Evolutionary conservation across 768 basidiomycete species (phyloP), one percentile per base, ranked within the genome.

Genomic region (Rickenella mellea): DNA sequence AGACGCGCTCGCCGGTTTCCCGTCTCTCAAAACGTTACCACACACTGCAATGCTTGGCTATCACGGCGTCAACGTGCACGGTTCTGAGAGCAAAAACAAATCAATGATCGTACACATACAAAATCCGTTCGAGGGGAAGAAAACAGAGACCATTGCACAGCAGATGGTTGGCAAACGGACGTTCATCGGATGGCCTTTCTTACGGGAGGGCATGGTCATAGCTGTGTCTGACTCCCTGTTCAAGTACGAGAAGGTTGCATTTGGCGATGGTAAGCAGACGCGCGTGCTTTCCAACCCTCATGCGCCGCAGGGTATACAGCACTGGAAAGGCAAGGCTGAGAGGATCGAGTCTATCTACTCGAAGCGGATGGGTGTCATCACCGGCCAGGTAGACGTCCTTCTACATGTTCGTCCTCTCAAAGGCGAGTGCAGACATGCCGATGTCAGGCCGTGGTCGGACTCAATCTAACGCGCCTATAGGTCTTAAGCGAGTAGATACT

Each of bases 61-160:
- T 60, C 94, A 98, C 54, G 78, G 83, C 17, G 92, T 98, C 51
- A 96, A 92, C 55, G 81, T 98, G 10, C 94, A 98, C 59, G 88
- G 89, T 41, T 67, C 78, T 1, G 93, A 96, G 56, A 88, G 80
- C 49, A 73, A 82, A 27, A 94, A 94, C 65, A 89, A 93, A 62
- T 92, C 89, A 2, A 92, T 99, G 81, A 68, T 98, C 40, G 72
- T 98, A 19, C 78, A 85, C 49, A 78, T 97, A 51, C 66, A 84
- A 37, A 87, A 89, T 54, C 73, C 73, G 0, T 72, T 82, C 56
- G 86, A 90, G 47, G 62, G 61, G 35, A 66, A 66, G 49, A 84
- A 80, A 59, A 62, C 75, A 5, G 77, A 83, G 53, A 83, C 85
- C 11, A 61, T 96, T 20, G 94, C 90, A 6, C 61, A 66, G 33